Base-by-base conservation (phyloP, 1,284 basidiomycete species). In the Ganoderma lucidum region DNA sequence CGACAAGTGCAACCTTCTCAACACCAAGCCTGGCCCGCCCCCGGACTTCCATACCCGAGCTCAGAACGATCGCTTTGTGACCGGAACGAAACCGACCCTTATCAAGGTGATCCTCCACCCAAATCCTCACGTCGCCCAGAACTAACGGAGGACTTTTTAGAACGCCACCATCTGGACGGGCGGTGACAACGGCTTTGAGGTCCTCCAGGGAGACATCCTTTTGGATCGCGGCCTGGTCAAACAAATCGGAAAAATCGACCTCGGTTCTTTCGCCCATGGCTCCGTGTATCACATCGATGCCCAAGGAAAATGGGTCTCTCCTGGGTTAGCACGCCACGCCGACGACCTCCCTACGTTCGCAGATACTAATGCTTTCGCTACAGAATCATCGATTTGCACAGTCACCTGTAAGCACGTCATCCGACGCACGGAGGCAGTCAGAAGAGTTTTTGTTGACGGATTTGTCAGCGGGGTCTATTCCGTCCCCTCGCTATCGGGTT, bases 81-180 rank as follows among this genome's bases (percentile, higher is more conserved):
- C 80, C 3, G 90, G 89, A 19, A 91, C 91, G 0, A 81, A 81
- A 58, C 82, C 90, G 6, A 83, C 87, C 1, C 81, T 92, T 67
- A 76, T 78, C 59, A 72, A 67, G 44, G 76, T 75, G 35, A 30
- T 66, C 56, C 2, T 55, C 1, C 19, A 5, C 19, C 6, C 17
- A n/a, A 1, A 17, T 41, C 23, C 12, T 41, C 53, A 2, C 19
- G 12, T 14, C 28, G 8, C 30, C 4, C 6, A 1, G 44, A 51
- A 19, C 41, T 56, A 17, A 41, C 37, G 3, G 19, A 17, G 8
- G 8, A 42, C 85, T 95, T 17, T 19, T 12, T 79, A 80, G 73
- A 91, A 92, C 71, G 90, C 85, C 3, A 89, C 85, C 1, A 78
- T 92, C 14, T 92, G 90, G 89, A 95, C 89, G 0, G 88, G 88